Evolutionary conservation across 2,329 filamentous ascomycete genomes (phyloP), one percentile per base, ranked within the genome.

Genomic region (Shiraia bambusicola): DNA sequence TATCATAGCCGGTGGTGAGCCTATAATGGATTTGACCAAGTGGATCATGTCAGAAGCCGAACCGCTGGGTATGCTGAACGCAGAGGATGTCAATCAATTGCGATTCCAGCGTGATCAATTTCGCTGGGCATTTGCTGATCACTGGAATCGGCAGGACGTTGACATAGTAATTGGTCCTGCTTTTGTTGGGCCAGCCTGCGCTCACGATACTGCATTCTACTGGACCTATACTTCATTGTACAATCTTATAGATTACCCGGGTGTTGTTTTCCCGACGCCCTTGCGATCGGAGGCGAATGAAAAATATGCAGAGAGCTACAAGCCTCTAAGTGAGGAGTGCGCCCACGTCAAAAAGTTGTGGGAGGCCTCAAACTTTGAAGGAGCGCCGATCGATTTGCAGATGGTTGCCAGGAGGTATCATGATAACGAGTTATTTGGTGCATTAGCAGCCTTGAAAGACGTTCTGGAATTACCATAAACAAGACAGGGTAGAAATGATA

Each of bases 21-120:
- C 76, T 0, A 49, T 70, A n/a, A 68, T 70, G 9, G 59, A 70
- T 0, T 59, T 78, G 2, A 77, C 69, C 6, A 53, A 74, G 4
- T 53, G 43, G 40, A 42, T 41, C 2, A 38, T 30, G 37, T 39
- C 46, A 28, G 40, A 47, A 2, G 40, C 47, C 4, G 37, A 45
- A 16, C 28, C 35, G 6, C 9, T 40, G 14, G 49, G 47, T 9
- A 48, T 49, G 34, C 38, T 51, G 3, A 31, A 34, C n/a, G 45
- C 47, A 12, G 40, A 42, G 26, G 37, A 47, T 19, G 42, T 56
- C 16, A 50, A 44, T 4, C 30, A 47, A 8, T n/a, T 46, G 10
- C 43, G 49, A 24, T 35, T 19, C 12, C 14, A 37, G 6, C 48
- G 53, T 26, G 49, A 58, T 28, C 32, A 39, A 6, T 56, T 47